Evolutionary conservation across 257 asterid species (phyloP), one percentile per base, ranked within the genome.

Genomic region (Nemophila menziesii): DNA sequence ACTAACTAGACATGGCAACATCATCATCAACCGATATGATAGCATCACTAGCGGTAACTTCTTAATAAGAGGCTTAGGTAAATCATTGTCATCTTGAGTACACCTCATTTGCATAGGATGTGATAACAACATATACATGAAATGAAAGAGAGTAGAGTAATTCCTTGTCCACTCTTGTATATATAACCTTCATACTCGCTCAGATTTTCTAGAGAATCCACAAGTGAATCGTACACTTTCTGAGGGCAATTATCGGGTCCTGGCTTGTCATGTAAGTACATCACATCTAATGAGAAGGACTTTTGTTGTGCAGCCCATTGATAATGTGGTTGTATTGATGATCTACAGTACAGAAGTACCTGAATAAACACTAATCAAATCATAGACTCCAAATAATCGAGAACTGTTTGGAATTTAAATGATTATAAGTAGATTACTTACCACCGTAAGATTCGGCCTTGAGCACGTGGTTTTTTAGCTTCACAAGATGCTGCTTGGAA

Each of bases 21-120:
- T 4, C 58, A 41, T 82, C 93, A 21, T 74, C 94, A 55, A 56
- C 70, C 12, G 56, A 72, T 33, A 68, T 46, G n/a, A n/a, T n/a
- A 11, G 65, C 13, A 47, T 78, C 90, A 0, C 54, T 49, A 10
- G 22, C 21, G 72, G 60, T 14, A 78, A 52, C 64, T 73, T 86
- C 78, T 71, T 84, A 12, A 58, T 19, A 43, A 89, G 69, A 21
- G 94, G 56, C 73, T 72, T 89, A 44, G 98, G 98, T 11, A 74
- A 8, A 60, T 67, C 87, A n/a, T 75, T 27, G 18, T 80, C 95
- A 34, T 84, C 94, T 64, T 89, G 98, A 48, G 60, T 39, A 42
- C 92, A 76, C 0, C 96, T 89, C 64, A n/a, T n/a, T n/a, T 84
- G 98, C 65, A 80, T 93, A 16, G 98, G 92, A 62, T 89, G 94